phyloP scores from a whole-genome alignment of 345 rosid species.

The Murraya paniculata region DNA sequence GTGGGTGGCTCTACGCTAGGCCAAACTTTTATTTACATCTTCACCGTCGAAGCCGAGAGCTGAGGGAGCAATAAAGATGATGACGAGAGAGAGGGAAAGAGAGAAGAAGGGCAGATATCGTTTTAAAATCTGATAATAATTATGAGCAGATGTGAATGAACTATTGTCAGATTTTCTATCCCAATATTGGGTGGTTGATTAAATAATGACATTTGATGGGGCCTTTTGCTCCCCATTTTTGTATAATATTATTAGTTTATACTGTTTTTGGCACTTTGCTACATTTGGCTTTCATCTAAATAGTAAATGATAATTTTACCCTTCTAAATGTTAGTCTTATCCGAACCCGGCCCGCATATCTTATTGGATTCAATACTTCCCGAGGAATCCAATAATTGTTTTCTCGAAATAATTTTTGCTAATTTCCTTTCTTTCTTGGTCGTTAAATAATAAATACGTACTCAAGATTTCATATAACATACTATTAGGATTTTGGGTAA shows the following conservation, averaged over 20 bases:
- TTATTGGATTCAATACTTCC: neutral
- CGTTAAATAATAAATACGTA: too few species aligned
- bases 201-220: conserved; percentile 29
- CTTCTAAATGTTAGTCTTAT: neutral
- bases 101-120: neutral
- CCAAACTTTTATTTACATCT: neutral
- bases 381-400: neutral
- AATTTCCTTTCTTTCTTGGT: neutral
- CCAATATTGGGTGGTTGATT: conserved; percentile 26
- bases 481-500: neutral
- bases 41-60: neutral
- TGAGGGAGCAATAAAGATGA: neutral
- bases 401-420: neutral
- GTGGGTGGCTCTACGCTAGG: neutral
- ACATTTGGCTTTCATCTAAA: neutral
- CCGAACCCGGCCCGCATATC: neutral
- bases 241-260: neutral
- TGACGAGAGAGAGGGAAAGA: neutral
- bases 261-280: conserved; percentile 12
- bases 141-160: conserved; percentile 24
- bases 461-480: too few species aligned
- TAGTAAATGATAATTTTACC: neutral
- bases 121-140: conserved; percentile 13
- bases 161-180: conserved; percentile 24
- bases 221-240: neutral